Conservation (phyloP, 768 basidiomycete species). For the Lentinula edodes region DNA sequence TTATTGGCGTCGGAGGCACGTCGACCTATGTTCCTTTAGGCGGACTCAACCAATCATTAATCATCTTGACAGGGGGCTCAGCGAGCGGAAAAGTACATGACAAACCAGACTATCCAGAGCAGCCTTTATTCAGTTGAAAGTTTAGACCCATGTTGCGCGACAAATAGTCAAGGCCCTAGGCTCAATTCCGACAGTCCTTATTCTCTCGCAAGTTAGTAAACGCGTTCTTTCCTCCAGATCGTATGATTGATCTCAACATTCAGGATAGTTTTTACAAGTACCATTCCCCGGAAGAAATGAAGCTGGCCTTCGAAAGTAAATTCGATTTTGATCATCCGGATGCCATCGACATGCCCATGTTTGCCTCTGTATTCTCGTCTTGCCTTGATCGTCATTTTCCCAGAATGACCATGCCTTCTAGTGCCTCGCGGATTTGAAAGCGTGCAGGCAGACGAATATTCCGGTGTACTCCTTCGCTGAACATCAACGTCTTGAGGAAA, state of each 20-base stretch:
- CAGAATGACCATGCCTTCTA: slow-evolving; percentile 21
- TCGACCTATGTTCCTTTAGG: slow-evolving; percentile 4
- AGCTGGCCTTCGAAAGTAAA: slow-evolving; percentile 73
- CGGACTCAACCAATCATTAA: not conserved
- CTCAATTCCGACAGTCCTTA: slow-evolving; percentile 84
- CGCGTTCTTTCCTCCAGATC: not conserved
- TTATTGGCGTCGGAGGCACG: slow-evolving; percentile 78
- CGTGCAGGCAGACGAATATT: slow-evolving; percentile 79
- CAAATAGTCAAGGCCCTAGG: slow-evolving; percentile 77
- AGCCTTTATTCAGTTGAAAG: not conserved
- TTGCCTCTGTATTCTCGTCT: slow-evolving; percentile 51
- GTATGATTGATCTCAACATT: not conserved
- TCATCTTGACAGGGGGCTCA: slow-evolving; percentile 56
- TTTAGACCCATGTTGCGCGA: slow-evolving; percentile 78
- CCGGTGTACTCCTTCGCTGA: slow-evolving; percentile 92
- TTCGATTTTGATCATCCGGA: slow-evolving; percentile 91
- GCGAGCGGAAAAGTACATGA: slow-evolving; percentile 75
- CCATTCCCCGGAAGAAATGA: slow-evolving; percentile 74
- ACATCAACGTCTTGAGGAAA: slow-evolving; percentile 77
- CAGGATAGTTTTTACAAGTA: slow-evolving; percentile 94
- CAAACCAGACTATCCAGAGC: not conserved
- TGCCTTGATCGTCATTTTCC: not conserved
- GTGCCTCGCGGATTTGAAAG: slow-evolving; percentile 84
- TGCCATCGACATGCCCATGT: slow-evolving; percentile 86
- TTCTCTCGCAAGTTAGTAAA: slow-evolving; percentile 71